Conservation (phyloP, 495 filamentous ascomycete genomes). For the Penicillium flavigenum region DNA sequence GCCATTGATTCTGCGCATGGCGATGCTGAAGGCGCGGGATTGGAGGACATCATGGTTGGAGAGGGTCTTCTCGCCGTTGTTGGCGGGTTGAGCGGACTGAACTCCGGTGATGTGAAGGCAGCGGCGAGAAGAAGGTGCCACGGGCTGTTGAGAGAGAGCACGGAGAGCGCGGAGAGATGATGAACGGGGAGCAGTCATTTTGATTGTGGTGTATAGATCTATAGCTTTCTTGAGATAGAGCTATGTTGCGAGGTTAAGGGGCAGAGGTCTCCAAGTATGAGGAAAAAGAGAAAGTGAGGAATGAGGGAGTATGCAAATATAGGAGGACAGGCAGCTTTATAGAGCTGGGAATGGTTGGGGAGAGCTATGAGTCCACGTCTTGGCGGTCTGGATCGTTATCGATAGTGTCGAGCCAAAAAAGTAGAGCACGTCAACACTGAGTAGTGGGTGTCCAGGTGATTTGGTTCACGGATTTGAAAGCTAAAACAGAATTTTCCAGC, state of each 20-base stretch:
- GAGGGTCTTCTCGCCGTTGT: conserved; percentile 40
- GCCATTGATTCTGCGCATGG: conserved; percentile 48
- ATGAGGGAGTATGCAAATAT: conserved; percentile 4
- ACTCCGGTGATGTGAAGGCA: conserved; percentile 55
- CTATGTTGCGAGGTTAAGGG: conserved; percentile 1
- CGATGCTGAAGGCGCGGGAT: conserved; percentile 55
- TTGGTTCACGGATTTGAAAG: not conserved
- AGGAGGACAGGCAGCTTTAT: conserved; percentile 19
- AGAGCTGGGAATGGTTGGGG: conserved; percentile 32
- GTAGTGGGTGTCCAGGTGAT: not conserved
- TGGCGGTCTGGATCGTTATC: conserved; percentile 32
- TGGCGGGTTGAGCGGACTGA: conserved; percentile 46
- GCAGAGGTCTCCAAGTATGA: not conserved
- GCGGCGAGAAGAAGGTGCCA: conserved; percentile 43
- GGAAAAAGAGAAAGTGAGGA: not conserved
- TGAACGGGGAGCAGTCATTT: conserved; percentile 52
- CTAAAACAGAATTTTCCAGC: not conserved
- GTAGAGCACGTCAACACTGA: conserved; percentile 13
- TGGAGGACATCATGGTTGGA: conserved; percentile 53
- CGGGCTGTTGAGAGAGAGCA: conserved; percentile 44
- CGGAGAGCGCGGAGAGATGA: conserved; percentile 52
- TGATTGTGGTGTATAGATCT: conserved; percentile 17
- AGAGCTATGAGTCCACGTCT: conserved; percentile 32
- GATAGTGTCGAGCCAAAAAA: conserved; percentile 20
- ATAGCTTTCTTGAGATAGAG: conserved; percentile 2